These are phyloP conservation scores for Wolfiporia cocos DNA, from an alignment of 1,284 basidiomycete species.

Conservation along the genomic window DNA sequence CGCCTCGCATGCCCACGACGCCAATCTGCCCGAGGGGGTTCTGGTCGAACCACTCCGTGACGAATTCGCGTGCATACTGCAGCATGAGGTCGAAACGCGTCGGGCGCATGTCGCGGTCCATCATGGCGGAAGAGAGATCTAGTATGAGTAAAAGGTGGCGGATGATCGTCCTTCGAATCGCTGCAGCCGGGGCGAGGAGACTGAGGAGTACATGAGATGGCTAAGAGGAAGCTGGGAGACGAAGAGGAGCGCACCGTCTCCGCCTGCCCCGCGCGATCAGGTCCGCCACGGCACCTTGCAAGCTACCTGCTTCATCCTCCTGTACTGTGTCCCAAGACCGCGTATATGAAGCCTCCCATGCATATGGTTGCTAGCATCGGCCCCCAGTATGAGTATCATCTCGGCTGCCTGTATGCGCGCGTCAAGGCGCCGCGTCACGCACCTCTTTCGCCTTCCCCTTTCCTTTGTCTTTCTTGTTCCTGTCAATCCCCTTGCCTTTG, in stretches of 20 bases:
- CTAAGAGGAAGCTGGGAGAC: not conserved
- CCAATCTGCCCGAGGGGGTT: conserved; percentile 98
- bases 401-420: too few relatives aligned
- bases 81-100: conserved; percentile 88
- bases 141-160: conserved; percentile 89
- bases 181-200: conserved; percentile 73
- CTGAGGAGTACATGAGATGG: conserved; percentile 29
- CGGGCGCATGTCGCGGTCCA: conserved; percentile 93
- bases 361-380: conserved; percentile 62
- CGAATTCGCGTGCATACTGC: conserved; percentile 86
- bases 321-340: conserved; percentile 96
- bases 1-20: conserved; percentile 86
- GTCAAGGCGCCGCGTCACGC: conserved; percentile 15
- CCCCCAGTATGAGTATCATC: too few relatives aligned
- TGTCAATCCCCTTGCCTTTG: conserved; percentile 35
- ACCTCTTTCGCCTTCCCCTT: conserved; percentile 53
- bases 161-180: conserved; percentile 93
- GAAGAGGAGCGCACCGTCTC: conserved; percentile 51
- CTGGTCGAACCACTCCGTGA: conserved; percentile 98
- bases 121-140: conserved; percentile 90
- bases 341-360: conserved; percentile 95
- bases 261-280: conserved; percentile 83
- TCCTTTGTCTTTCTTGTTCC: conserved; percentile 39
- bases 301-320: conserved; percentile 90
- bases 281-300: conserved; percentile 87